phyloP scores from a whole-genome alignment of 495 filamentous ascomycete genomes.

The Penicillium robsamsonii region DNA sequence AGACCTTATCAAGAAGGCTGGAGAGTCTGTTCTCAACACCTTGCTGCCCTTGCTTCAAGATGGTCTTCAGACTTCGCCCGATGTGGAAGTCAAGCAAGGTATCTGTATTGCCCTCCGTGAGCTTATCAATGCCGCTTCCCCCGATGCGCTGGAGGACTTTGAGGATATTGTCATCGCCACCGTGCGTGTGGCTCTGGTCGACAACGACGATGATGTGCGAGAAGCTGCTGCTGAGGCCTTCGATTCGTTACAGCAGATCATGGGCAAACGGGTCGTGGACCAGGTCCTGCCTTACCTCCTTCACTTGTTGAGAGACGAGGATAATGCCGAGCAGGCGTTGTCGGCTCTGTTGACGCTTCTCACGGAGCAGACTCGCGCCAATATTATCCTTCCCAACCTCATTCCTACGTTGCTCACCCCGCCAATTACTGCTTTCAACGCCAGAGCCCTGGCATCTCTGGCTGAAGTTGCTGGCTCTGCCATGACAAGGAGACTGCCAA shows the following conservation, averaged over 20 bases:
- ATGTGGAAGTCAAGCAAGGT: slow-evolving; percentile 93
- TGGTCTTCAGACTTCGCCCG: slow-evolving; percentile 80
- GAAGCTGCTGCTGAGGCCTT: slow-evolving; percentile 97
- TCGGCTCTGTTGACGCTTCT: slow-evolving; percentile 89
- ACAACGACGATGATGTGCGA: slow-evolving; percentile 82
- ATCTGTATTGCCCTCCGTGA: slow-evolving; percentile 96
- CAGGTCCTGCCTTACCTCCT: slow-evolving; percentile 92
- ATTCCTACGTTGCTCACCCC: slow-evolving; percentile 86
- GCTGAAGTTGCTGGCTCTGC: slow-evolving; percentile 84
- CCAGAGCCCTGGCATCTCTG: slow-evolving; percentile 85
- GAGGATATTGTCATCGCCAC: slow-evolving; percentile 94
- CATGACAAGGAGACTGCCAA: slow-evolving; percentile 85
- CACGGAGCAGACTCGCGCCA: slow-evolving; percentile 88
- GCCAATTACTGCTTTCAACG: slow-evolving; percentile 94
- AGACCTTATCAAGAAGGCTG: slow-evolving; percentile 93
- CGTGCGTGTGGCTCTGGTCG: slow-evolving; percentile 88
- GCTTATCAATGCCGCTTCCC: slow-evolving; percentile 86
- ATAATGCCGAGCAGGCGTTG: slow-evolving; percentile 86
- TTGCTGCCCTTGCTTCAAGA: slow-evolving; percentile 90
- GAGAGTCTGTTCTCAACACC: slow-evolving; percentile 85
- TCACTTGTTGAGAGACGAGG: slow-evolving; percentile 77
- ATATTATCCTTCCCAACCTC: slow-evolving; percentile 93
- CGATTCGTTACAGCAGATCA: slow-evolving; percentile 85
- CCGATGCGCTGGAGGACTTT: slow-evolving; percentile 86
- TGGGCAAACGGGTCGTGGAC: slow-evolving; percentile 91